These are phyloP conservation scores for Vicia sativa DNA, from an alignment of 306 rosid species.

Conservation along the genomic window DNA sequence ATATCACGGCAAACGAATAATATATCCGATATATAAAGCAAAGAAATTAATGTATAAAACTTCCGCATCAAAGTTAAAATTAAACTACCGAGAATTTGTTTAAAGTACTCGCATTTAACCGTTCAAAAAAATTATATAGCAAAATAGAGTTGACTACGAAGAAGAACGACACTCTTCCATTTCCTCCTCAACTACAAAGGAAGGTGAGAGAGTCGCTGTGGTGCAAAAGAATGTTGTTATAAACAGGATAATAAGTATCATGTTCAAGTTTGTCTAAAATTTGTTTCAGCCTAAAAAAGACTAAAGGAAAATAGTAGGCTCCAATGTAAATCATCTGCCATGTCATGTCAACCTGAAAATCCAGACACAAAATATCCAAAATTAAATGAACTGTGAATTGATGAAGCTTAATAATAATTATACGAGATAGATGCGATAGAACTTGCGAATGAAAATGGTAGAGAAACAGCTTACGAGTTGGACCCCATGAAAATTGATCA, in stretches of 20 bases:
- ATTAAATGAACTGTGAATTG: constrained; percentile 18
- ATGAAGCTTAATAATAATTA: background rate
- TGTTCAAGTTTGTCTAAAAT: constrained; percentile 65
- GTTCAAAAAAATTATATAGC: constrained; percentile 37
- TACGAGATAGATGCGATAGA: constrained; percentile 11
- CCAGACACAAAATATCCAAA: constrained; percentile 21
- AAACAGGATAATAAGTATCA: constrained; percentile 66
- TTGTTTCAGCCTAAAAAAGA: constrained; percentile 66
- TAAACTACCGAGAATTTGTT: background rate
- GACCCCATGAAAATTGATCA: constrained; percentile 52
- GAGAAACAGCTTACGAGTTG: constrained; percentile 65
- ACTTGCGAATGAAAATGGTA: background rate
- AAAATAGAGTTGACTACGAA: constrained; percentile 32
- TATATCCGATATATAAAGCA: background rate
- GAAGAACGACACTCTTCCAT: constrained; percentile 34
- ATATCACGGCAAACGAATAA: background rate
- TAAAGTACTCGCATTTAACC: constrained; percentile 22
- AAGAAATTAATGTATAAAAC: background rate
- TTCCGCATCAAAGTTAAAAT: background rate
- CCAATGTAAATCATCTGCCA: constrained; percentile 51
- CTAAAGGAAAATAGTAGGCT: constrained; percentile 67
- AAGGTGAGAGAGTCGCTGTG: constrained; percentile 35
- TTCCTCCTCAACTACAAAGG: constrained; percentile 27
- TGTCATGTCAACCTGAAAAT: constrained; percentile 77
- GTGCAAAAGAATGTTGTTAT: constrained; percentile 48